These are phyloP conservation scores for Peniophora sp. DNA, from an alignment of 1,284 basidiomycete species.

Conservation along the genomic window DNA sequence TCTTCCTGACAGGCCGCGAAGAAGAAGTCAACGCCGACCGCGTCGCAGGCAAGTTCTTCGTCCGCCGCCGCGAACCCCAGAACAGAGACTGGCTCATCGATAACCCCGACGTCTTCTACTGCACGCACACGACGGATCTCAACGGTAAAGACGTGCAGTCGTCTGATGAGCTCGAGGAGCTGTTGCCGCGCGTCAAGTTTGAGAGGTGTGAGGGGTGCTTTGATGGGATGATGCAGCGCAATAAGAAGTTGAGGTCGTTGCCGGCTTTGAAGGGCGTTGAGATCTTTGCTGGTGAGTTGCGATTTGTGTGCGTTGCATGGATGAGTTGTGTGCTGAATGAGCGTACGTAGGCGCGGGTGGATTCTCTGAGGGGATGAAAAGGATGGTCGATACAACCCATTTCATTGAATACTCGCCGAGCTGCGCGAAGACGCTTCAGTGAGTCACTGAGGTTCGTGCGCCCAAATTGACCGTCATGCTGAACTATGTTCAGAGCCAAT, in stretches of 20 bases:
- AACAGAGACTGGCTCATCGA: slow-evolving; percentile 16
- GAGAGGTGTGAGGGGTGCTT: slow-evolving; percentile 17
- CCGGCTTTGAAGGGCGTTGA: slow-evolving; percentile 42
- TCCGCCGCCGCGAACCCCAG: slow-evolving; percentile 10
- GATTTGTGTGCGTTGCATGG: neutral
- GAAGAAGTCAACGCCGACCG: slow-evolving; percentile 4
- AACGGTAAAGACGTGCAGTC: no score
- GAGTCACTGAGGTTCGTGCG: slow-evolving; percentile 11
- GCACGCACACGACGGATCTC: slow-evolving; percentile 6
- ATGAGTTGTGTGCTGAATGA: slow-evolving; percentile 4
- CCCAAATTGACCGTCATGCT: slow-evolving; percentile 5
- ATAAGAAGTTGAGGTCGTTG: slow-evolving; percentile 32
- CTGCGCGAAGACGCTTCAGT: slow-evolving; percentile 56
- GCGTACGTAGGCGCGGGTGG: slow-evolving; percentile 55
- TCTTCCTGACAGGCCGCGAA: neutral
- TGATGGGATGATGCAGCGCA: slow-evolving; percentile 22
- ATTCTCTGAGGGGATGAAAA: slow-evolving; percentile 52
- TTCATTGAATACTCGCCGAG: slow-evolving; percentile 58
- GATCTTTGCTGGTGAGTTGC: slow-evolving; percentile 48
- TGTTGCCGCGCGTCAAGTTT: neutral
- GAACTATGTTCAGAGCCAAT: slow-evolving; percentile 42
- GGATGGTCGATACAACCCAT: slow-evolving; percentile 53
- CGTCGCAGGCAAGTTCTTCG: neutral
- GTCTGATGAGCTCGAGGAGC: no score
- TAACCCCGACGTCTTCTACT: slow-evolving; percentile 16